phyloP scores from a whole-genome alignment of 768 basidiomycete species.

The Mycena belliarum region DNA sequence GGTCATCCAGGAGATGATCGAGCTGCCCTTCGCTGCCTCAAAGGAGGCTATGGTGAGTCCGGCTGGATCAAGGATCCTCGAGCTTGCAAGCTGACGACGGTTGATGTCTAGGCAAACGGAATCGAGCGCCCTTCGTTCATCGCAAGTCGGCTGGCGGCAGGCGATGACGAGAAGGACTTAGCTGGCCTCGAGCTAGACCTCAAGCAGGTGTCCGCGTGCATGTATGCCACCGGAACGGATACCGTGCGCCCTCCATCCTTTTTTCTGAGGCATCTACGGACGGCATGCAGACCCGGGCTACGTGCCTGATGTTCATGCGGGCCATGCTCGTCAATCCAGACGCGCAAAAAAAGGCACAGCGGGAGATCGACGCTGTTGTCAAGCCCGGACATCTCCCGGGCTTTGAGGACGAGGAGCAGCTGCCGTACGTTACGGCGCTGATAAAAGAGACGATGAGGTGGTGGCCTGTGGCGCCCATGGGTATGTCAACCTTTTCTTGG shows the following conservation, averaged over 20 bases:
- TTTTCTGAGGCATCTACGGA: no score
- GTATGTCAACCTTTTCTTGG: no score
- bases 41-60: background rate
- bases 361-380: constrained; percentile 30
- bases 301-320: constrained; percentile 20
- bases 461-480: background rate
- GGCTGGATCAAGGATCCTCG: no score
- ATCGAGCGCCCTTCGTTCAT: background rate
- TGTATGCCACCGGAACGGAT: background rate
- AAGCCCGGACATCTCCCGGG: constrained; percentile 6
- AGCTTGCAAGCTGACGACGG: no score
- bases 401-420: background rate
- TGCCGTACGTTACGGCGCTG: constrained; percentile 2
- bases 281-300: no score
- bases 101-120: background rate
- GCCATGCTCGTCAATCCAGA: constrained; percentile 33
- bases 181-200: background rate
- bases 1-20: background rate
- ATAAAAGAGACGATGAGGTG: constrained; percentile 5
- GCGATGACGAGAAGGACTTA: no score
- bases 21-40: background rate
- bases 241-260: background rate
- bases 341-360: constrained; percentile 29
- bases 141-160: no score
- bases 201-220: background rate